Evolutionary conservation across 768 basidiomycete genomes (phyloP).

Genomic region (Jaapia argillacea): DNA sequence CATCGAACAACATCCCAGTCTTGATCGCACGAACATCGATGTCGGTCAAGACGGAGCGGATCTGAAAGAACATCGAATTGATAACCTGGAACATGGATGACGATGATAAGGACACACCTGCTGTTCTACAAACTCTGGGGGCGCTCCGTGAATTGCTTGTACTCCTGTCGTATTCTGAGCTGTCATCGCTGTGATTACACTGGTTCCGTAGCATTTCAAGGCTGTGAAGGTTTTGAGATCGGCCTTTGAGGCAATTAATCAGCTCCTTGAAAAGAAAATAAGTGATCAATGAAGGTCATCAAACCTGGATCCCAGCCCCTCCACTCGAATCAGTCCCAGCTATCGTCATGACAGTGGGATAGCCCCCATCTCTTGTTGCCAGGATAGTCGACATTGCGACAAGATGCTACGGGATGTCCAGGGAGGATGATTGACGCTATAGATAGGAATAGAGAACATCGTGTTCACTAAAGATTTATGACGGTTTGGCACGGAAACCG

Average conservation of each 20-base stretch:
- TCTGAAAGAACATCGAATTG: slow-evolving; percentile 28
- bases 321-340: slow-evolving; percentile 79
- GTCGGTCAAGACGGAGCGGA: slow-evolving; percentile 63
- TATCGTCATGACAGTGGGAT: slow-evolving; percentile 49
- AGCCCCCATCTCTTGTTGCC: not conserved
- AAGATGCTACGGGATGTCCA: too few species aligned
- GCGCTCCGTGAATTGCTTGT: slow-evolving; percentile 56
- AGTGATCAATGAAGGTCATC: slow-evolving; percentile 1
- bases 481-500: too few species aligned
- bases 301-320: slow-evolving; percentile 85
- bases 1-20: slow-evolving; percentile 80
- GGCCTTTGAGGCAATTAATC: slow-evolving; percentile 36
- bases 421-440: too few species aligned
- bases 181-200: slow-evolving; percentile 76
- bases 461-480: too few species aligned
- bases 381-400: too few species aligned
- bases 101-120: slow-evolving; percentile 39
- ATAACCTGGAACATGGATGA: not conserved
- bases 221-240: slow-evolving; percentile 83
- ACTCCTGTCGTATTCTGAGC: slow-evolving; percentile 88
- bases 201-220: slow-evolving; percentile 68
- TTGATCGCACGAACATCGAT: slow-evolving; percentile 68
- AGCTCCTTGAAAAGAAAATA: not conserved
- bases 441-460: too few species aligned
- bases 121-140: slow-evolving; percentile 59